These are phyloP conservation scores for Neurospora cerealis DNA, from an alignment of 495 filamentous ascomycete species.

Conservation along the genomic window DNA sequence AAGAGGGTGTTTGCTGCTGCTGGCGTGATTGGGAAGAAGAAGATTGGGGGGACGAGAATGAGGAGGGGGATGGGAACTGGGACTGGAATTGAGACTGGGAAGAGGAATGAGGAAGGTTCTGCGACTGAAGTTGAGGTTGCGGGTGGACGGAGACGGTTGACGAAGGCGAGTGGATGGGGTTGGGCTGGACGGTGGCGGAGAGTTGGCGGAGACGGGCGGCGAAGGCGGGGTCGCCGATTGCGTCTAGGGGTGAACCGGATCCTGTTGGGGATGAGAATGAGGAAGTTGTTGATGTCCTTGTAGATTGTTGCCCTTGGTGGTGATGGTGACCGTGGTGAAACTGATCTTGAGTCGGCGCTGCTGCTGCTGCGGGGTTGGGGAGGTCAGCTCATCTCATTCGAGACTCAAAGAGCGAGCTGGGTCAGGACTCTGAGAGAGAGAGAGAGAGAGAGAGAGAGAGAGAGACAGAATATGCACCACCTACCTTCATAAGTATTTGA, in stretches of 20 bases:
- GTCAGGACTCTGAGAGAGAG: neutral
- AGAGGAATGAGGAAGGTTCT: constrained; percentile 1
- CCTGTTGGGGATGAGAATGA: neutral
- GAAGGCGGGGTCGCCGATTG: constrained; percentile 17
- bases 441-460: neutral
- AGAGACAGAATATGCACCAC: neutral
- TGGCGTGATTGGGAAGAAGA: neutral
- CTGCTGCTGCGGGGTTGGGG: neutral
- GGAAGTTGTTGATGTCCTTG: neutral
- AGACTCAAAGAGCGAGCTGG: neutral
- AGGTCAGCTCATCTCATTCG: neutral
- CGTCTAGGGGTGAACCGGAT: neutral
- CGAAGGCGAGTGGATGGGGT: constrained; percentile 35
- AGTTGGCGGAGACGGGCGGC: constrained; percentile 33
- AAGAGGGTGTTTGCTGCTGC: neutral
- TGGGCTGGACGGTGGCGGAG: constrained; percentile 34
- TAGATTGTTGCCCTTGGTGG: neutral
- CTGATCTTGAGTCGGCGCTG: neutral
- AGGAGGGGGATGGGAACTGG: neutral
- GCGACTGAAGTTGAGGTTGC: constrained; percentile 1
- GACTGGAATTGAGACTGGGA: neutral
- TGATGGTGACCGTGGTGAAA: neutral
- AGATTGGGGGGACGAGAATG: neutral
- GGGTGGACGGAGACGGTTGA: constrained; percentile 23
- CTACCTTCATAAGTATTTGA: neutral